Conservation (phyloP, 768 basidiomycete genomes). For the Tricholoma sp. region DNA sequence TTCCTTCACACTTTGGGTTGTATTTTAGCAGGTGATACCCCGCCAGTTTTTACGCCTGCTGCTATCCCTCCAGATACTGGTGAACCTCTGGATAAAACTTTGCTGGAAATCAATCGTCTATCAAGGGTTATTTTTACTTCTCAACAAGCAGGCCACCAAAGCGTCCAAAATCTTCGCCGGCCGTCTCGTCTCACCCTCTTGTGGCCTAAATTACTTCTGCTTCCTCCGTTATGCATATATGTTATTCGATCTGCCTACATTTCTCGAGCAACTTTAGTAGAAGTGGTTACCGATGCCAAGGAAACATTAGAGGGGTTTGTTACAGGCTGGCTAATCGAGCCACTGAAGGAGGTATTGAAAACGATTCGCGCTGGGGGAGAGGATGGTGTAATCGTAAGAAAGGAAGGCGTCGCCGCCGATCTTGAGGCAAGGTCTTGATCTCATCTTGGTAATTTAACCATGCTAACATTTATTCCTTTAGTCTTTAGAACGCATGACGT, state of each 20-base stretch:
- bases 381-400: slow-evolving; percentile 66
- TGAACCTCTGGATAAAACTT: slow-evolving; percentile 6
- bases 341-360: slow-evolving; percentile 72
- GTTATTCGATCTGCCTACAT: slow-evolving; percentile 43
- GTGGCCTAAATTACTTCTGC: slow-evolving; percentile 79
- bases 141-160: slow-evolving; percentile 24
- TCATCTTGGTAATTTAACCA: not conserved
- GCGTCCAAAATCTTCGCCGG: slow-evolving; percentile 43
- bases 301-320: slow-evolving; percentile 73
- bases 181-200: slow-evolving; percentile 64
- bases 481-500: slow-evolving; percentile 92
- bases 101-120: slow-evolving; percentile 19
- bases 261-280: slow-evolving; percentile 52
- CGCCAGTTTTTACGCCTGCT: slow-evolving; percentile 9
- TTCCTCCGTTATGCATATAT: slow-evolving; percentile 65
- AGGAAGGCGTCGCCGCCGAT: slow-evolving; percentile 82
- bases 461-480: slow-evolving; percentile 23
- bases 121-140: slow-evolving; percentile 25
- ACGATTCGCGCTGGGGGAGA: slow-evolving; percentile 83
- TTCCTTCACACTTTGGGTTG: slow-evolving; percentile 14
- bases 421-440: slow-evolving; percentile 52
- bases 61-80: slow-evolving; percentile 1
- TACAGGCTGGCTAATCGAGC: slow-evolving; percentile 26
- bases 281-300: slow-evolving; percentile 51
- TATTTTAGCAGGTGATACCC: slow-evolving; percentile 16